Percentiles rank a stretch among this genome's conserved stretches.
phyloP scores from a whole-genome alignment of 306 rosid species.

The Casuarina glauca region DNA sequence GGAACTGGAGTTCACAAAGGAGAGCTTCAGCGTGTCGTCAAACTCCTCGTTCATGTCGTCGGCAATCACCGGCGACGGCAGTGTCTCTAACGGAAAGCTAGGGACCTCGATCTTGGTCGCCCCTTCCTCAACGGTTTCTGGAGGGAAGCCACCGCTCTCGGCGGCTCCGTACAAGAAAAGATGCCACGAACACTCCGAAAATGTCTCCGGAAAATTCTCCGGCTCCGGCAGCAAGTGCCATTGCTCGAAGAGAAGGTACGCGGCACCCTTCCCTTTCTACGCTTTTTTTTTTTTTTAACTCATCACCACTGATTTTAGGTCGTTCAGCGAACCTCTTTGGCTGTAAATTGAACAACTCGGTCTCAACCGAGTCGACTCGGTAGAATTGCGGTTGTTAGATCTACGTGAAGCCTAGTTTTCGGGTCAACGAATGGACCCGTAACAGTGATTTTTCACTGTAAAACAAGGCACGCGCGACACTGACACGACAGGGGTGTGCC shows the following conservation, averaged over 20 bases:
- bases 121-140: slow-evolving; percentile 43
- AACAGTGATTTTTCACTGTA: slow-evolving; percentile 19
- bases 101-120: slow-evolving; percentile 61
- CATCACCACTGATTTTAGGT: not conserved
- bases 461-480: slow-evolving; percentile 45
- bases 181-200: slow-evolving; percentile 65
- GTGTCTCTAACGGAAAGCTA: slow-evolving; percentile 81
- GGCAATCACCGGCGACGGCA: slow-evolving; percentile 84
- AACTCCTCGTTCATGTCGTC: slow-evolving; percentile 87
- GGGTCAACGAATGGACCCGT: slow-evolving; percentile 49
- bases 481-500: slow-evolving; percentile 26
- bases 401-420: not conserved
- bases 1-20: slow-evolving; percentile 65
- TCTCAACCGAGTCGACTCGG: not conserved
- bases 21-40: slow-evolving; percentile 76
- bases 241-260: slow-evolving; percentile 80
- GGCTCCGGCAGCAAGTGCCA: slow-evolving; percentile 76
- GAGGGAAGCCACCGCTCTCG: slow-evolving; percentile 66
- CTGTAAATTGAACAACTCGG: not conserved
- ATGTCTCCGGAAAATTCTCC: slow-evolving; percentile 56
- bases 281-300: not conserved
- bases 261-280: not conserved
- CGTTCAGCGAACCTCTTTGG: not conserved
- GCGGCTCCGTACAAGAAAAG: slow-evolving; percentile 53
- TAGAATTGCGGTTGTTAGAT: not conserved